phyloP scores from a whole-genome alignment of 2,329 filamentous ascomycete species.

The Epicoccum sorghinum region DNA sequence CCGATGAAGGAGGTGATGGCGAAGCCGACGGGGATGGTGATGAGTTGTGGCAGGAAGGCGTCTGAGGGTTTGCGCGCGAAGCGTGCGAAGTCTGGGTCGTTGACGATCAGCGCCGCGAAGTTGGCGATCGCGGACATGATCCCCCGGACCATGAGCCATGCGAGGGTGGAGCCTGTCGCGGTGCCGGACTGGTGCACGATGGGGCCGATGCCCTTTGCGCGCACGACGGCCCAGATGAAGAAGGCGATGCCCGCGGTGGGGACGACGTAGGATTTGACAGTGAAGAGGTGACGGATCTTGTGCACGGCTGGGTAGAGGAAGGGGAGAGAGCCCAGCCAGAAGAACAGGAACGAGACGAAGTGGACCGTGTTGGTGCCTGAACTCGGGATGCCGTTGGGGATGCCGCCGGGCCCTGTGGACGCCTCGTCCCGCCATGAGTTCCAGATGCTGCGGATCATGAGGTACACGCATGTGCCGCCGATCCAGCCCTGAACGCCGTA shows the following conservation, averaged over 20 bases:
- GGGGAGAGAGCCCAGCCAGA: slow-evolving; percentile 80
- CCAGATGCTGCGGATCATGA: slow-evolving; percentile 92
- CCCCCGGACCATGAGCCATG: slow-evolving; percentile 81
- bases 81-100: slow-evolving; percentile 84
- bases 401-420: slow-evolving; percentile 41
- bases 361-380: slow-evolving; percentile 76
- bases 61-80: slow-evolving; percentile 79
- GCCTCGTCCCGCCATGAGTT: slow-evolving; percentile 61
- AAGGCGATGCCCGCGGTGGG: slow-evolving; percentile 83
- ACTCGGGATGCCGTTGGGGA: slow-evolving; percentile 71
- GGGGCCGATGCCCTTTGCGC: slow-evolving; percentile 81
- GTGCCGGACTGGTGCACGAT: slow-evolving; percentile 73
- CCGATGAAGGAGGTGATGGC: slow-evolving; percentile 79
- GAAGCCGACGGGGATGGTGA: slow-evolving; percentile 57
- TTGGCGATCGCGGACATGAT: slow-evolving; percentile 91
- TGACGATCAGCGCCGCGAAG: slow-evolving; percentile 82
- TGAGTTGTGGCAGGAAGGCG: slow-evolving; percentile 79
- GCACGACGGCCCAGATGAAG: slow-evolving; percentile 84
- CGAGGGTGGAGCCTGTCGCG: slow-evolving; percentile 70
- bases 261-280: slow-evolving; percentile 84
- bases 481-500: slow-evolving; percentile 87
- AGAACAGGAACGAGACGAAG: slow-evolving; percentile 84
- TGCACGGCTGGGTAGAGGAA: slow-evolving; percentile 91
- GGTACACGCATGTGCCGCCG: slow-evolving; percentile 77
- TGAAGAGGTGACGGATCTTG: slow-evolving; percentile 87